phyloP scores from a whole-genome alignment of 2,329 filamentous ascomycete genomes.

The Xenosphaeropsis pyriputrescens region DNA sequence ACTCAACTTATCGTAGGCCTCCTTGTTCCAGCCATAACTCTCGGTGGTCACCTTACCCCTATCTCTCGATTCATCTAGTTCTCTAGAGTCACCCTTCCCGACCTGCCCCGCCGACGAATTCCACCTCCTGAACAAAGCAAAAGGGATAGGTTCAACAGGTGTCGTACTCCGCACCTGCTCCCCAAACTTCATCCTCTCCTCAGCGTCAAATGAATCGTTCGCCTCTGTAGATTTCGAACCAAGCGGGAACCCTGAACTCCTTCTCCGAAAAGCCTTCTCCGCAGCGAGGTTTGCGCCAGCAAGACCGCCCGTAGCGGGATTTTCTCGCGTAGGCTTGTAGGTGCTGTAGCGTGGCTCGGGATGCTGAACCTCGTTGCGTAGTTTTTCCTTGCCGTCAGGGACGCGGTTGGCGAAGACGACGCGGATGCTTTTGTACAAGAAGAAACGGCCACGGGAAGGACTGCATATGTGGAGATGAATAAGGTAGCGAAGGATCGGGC shows the following conservation, averaged over 20 bases:
- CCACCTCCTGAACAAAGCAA: constrained; percentile 16
- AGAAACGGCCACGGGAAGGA: constrained; percentile 69
- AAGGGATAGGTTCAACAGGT: constrained; percentile 35
- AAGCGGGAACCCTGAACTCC: constrained; percentile 33
- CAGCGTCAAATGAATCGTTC: constrained; percentile 10
- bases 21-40: constrained; percentile 13
- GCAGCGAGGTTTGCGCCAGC: constrained; percentile 34
- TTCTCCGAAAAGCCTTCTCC: constrained; percentile 43
- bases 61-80: constrained; percentile 1
- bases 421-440: constrained; percentile 80
- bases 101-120: constrained; percentile 15
- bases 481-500: constrained; percentile 74
- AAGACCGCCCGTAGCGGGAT: constrained; percentile 23
- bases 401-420: constrained; percentile 96
- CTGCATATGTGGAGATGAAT: constrained; percentile 90
- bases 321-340: constrained; percentile 56
- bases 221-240: constrained; percentile 10
- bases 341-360: constrained; percentile 77
- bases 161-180: constrained; percentile 11
- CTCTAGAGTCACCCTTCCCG: constrained; percentile 8
- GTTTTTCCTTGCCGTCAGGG: constrained; percentile 84
- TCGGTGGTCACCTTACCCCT: constrained; percentile 6
- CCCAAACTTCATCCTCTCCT: constrained; percentile 13
- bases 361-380: constrained; percentile 77
- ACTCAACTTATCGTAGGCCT: constrained; percentile 50